Conservation (phyloP, 441 rosid species). For the Brassica hybrid region DNA sequence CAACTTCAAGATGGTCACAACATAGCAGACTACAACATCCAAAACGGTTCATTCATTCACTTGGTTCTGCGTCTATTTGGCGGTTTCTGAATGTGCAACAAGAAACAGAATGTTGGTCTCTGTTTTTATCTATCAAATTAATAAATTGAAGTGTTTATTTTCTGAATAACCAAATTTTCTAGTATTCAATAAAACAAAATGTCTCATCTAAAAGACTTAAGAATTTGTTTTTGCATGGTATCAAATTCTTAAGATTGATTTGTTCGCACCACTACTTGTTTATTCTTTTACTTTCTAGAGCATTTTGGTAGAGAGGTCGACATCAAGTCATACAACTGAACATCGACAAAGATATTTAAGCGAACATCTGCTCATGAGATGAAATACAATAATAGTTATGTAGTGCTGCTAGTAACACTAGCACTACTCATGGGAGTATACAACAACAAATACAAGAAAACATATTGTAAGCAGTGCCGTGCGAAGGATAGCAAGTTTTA, state of each 20-base stretch:
- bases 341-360: not conserved
- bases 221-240: not conserved
- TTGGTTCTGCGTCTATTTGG: conserved; percentile 2
- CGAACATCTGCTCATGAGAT: not conserved
- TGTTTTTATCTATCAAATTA: not conserved
- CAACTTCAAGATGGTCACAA: conserved; percentile 14
- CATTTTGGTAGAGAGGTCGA: conserved; percentile 3
- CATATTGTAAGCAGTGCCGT: not conserved
- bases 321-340: conserved; percentile 3
- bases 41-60: conserved; percentile 2
- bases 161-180: not conserved
- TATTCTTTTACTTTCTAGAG: not conserved
- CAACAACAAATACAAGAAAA: not conserved
- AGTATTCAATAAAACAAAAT: not conserved
- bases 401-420: conserved; percentile 25
- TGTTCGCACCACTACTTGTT: not conserved
- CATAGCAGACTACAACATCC: conserved; percentile 6
- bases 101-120: not conserved
- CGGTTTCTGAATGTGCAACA: conserved; percentile 7
- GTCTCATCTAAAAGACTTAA: conserved; percentile 1
- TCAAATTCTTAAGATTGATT: not conserved
- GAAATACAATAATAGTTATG: conserved; percentile 5
- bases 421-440: not conserved
- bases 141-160: not conserved
- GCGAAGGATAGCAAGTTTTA: no score